Conservation (phyloP, 2,329 filamentous ascomycete genomes). For the Hymenoscyphus scutula region DNA sequence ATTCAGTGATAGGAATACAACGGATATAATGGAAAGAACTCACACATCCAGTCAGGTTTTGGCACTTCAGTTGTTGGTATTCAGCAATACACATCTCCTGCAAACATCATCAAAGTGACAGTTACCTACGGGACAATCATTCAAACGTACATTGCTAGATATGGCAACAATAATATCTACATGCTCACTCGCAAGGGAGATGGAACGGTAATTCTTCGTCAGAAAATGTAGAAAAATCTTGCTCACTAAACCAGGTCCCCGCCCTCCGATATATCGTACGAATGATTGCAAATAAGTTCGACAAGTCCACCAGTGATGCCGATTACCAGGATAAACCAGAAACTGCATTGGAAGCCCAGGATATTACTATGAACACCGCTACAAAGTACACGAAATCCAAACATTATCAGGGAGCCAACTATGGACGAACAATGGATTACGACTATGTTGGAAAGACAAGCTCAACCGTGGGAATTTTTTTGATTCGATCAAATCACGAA, state of each 20-base stretch:
- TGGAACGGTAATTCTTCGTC: slow-evolving; percentile 3
- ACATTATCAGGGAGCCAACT: slow-evolving; percentile 18
- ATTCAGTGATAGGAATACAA: not conserved
- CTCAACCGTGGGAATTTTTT: slow-evolving; percentile 14
- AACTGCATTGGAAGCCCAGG: slow-evolving; percentile 9
- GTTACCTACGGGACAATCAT: slow-evolving; percentile 38
- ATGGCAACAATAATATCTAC: slow-evolving; percentile 41
- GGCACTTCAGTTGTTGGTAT: not conserved
- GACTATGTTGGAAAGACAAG: slow-evolving; percentile 19
- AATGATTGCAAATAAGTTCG: slow-evolving; percentile 13
- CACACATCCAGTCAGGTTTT: not conserved
- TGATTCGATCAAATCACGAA: slow-evolving; percentile 44
- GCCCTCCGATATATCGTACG: slow-evolving; percentile 18
- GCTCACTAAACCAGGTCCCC: slow-evolving; percentile 7
- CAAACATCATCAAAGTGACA: slow-evolving; percentile 39
- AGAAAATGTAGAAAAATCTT: not conserved
- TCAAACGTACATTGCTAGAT: slow-evolving; percentile 39
- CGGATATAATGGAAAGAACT: not conserved
- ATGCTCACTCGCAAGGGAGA: slow-evolving; percentile 42
- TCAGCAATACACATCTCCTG: slow-evolving; percentile 13
- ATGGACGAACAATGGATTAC: slow-evolving; percentile 20
- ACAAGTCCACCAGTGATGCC: slow-evolving; percentile 11
- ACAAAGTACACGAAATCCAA: slow-evolving; percentile 19
- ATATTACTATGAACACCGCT: slow-evolving; percentile 11
- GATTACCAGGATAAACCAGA: slow-evolving; percentile 16